These are phyloP conservation scores for Tetrapisispora phaffii DNA, from an alignment of 805 yeast genomes.

Conservation along the genomic window DNA sequence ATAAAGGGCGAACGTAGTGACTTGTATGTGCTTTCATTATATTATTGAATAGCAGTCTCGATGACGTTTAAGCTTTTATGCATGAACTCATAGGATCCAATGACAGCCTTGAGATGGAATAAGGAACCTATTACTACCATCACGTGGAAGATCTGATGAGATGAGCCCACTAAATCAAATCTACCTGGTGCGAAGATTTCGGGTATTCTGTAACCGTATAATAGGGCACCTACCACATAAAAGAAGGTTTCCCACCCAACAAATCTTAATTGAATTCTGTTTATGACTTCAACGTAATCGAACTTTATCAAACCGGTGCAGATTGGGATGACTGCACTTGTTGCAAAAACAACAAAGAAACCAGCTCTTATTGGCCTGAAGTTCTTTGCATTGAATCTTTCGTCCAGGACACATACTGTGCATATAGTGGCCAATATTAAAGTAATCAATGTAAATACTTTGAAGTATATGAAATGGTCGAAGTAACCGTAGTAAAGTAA, in stretches of 20 bases:
- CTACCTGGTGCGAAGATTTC: slow-evolving; percentile 52
- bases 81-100: slow-evolving; percentile 41
- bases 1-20: too few relatives aligned
- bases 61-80: slow-evolving; percentile 13
- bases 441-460: slow-evolving; percentile 33
- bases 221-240: slow-evolving; percentile 66
- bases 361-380: slow-evolving; percentile 69
- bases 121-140: slow-evolving; percentile 68
- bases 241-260: slow-evolving; percentile 61
- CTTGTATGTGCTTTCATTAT: background rate
- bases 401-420: slow-evolving; percentile 52
- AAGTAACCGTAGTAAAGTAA: slow-evolving; percentile 38
- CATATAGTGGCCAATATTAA: slow-evolving; percentile 50
- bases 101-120: slow-evolving; percentile 62
- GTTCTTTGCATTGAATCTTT: slow-evolving; percentile 51
- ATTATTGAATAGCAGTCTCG: background rate
- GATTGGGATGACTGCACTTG: slow-evolving; percentile 66
- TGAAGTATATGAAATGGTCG: slow-evolving; percentile 27
- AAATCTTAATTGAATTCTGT: slow-evolving; percentile 50
- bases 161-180: slow-evolving; percentile 63
- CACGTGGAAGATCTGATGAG: slow-evolving; percentile 78
- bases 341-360: slow-evolving; percentile 71
- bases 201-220: slow-evolving; percentile 74
- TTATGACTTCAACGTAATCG: slow-evolving; percentile 42
- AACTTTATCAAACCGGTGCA: slow-evolving; percentile 39